phyloP scores from a whole-genome alignment of 1,139 yeast genomes.

The Nakaseomyces glabratus region DNA sequence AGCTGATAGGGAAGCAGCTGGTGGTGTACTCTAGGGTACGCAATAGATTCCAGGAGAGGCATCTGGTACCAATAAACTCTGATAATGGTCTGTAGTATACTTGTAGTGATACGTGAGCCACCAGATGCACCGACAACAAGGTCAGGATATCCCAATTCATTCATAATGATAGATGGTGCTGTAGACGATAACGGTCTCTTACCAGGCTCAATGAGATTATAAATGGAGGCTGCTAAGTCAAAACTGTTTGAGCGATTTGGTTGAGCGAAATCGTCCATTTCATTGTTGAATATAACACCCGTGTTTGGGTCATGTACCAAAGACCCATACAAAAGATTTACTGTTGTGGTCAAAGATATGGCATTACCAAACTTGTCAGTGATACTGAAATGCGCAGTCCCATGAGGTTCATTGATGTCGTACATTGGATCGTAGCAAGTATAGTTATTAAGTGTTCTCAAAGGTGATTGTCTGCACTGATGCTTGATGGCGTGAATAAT shows the following conservation, averaged over 20 bases:
- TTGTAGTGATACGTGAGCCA: slow-evolving; percentile 81
- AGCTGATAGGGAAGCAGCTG: slow-evolving; percentile 71
- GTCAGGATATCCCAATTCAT: slow-evolving; percentile 45
- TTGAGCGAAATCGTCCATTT: slow-evolving; percentile 93
- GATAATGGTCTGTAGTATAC: slow-evolving; percentile 71
- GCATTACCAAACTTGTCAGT: slow-evolving; percentile 64
- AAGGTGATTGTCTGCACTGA: slow-evolving; percentile 11
- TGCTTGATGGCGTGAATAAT: slow-evolving; percentile 40
- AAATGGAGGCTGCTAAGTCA: slow-evolving; percentile 68
- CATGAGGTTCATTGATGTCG: slow-evolving; percentile 68
- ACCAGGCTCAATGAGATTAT: slow-evolving; percentile 64
- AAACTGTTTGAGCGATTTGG: slow-evolving; percentile 67
- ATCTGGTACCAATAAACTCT: slow-evolving; percentile 50
- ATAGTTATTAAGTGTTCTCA: slow-evolving; percentile 53
- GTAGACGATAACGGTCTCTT: slow-evolving; percentile 82
- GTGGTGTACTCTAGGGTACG: slow-evolving; percentile 80
- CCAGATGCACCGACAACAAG: slow-evolving; percentile 88
- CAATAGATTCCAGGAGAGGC: slow-evolving; percentile 57
- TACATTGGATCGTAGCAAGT: slow-evolving; percentile 68
- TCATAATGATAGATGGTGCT: slow-evolving; percentile 62
- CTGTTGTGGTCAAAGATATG: slow-evolving; percentile 80
- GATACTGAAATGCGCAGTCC: slow-evolving; percentile 79
- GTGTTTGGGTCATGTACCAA: slow-evolving; percentile 70
- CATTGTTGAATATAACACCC: slow-evolving; percentile 76
- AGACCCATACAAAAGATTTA: slow-evolving; percentile 80